Base-by-base conservation (phyloP, 768 basidiomycete species). In the Omphalotus guepiniiformis region DNA sequence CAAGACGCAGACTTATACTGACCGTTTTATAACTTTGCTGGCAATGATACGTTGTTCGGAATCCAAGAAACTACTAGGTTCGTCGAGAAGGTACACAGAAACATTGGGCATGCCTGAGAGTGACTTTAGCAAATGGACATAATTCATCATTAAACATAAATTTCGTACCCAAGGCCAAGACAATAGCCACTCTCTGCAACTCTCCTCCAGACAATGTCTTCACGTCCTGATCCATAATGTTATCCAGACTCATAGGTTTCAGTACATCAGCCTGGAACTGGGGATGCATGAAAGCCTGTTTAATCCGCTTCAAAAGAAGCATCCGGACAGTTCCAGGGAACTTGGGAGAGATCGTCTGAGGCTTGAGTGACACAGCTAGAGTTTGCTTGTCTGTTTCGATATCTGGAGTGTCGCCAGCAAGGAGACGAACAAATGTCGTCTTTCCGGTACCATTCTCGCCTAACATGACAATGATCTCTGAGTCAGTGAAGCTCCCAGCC, bases 371-470 rank as follows among this genome's bases (percentile, higher is more conserved):
- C n/a, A 98, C 93, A 1, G 81, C 66, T 49, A 96, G 71, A 35
- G 79, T 77, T 68, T 91, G 80, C 63, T 87, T 89, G 66, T 88
- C 85, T 39, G 84, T 79, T 66, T 88, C 85, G 38, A 73, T 62
- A 68, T 99, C 96, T 4, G 95, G 95, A 16, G 76, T 82, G 57
- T 96, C 94, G 30, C 96, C 96, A 1, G 93, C 93, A 42, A 99
- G 77, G 46, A 99, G 71, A 52, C 94, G 89, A 48, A 99, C 93
- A 64, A 99, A 92, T 1, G 96, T 99, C 36, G 96, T 97, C 76
- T 99, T 99, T 30, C 96, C 94, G 2, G 93, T 99, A 41, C 96
- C 96, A 67, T 99, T 99, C 78, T 99, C 96, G 52, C 96, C 96
- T 27, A 99, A 74, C 85, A 99, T 90, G 65, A 99, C 96, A 58